A percentile compares a stretch with the other conserved stretches of the same genome.
These are phyloP conservation scores for Pleurotus pulmonarius DNA, from an alignment of 768 basidiomycete species.

Conservation along the genomic window DNA sequence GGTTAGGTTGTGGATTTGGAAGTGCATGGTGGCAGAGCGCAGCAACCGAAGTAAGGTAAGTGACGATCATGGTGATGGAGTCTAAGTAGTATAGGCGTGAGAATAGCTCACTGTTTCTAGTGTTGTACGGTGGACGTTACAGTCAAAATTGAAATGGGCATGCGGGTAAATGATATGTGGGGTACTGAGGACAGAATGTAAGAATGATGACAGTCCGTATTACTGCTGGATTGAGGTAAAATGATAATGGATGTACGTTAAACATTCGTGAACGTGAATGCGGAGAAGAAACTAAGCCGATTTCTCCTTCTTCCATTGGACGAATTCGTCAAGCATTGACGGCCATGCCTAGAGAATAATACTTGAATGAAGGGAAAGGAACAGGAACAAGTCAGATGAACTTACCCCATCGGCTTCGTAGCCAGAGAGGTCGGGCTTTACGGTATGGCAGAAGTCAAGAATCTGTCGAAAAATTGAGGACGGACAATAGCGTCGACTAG, in stretches of 20 bases:
- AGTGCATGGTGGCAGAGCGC: not conserved
- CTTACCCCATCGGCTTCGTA: slow-evolving; percentile 77
- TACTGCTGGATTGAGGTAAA: too few species aligned
- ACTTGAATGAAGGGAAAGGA: not conserved
- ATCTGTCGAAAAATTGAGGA: slow-evolving; percentile 39
- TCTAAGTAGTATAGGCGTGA: too few species aligned
- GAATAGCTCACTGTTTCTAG: too few species aligned
- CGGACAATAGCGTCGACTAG: not conserved
- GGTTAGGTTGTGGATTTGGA: slow-evolving; percentile 2
- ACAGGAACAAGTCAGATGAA: slow-evolving; percentile 8
- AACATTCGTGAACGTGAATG: too few species aligned
- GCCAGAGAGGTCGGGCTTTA: slow-evolving; percentile 54
- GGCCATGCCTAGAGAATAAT: slow-evolving; percentile 65
- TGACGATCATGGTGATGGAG: too few species aligned
- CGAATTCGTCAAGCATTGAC: slow-evolving; percentile 77
- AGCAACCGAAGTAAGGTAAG: too few species aligned
- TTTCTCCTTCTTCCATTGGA: slow-evolving; percentile 52
- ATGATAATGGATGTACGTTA: too few species aligned
- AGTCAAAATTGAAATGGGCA: too few species aligned
- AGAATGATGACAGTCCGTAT: too few species aligned
- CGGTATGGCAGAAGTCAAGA: slow-evolving; percentile 69
- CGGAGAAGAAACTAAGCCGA: not conserved
- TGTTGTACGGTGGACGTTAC: too few species aligned
- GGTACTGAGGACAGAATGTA: too few species aligned
- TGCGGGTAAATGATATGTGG: too few species aligned